A percentile compares a stretch with the other conserved stretches of the same genome.
phyloP scores from a whole-genome alignment of 1,284 basidiomycete species.

The Microbotryum violaceum region DNA sequence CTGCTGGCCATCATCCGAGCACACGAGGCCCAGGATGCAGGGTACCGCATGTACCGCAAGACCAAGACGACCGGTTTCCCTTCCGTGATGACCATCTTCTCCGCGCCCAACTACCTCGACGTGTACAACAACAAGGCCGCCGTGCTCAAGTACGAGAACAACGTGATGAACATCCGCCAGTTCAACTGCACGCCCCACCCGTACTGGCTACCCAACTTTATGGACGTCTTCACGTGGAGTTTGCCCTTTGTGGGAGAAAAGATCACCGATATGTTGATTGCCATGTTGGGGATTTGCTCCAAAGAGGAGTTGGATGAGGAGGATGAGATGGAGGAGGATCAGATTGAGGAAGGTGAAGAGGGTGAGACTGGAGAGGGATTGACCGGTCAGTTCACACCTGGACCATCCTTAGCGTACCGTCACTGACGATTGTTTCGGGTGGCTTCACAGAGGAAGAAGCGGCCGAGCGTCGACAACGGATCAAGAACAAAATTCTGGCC shows the following conservation, averaged over 20 bases:
- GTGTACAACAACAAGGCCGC: constrained; percentile 97
- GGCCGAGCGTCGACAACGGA: constrained; percentile 67
- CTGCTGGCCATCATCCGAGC: constrained; percentile 89
- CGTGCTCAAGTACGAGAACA: constrained; percentile 91
- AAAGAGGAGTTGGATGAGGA: constrained; percentile 91
- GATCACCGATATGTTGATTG: constrained; percentile 94
- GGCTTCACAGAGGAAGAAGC: constrained; percentile 48
- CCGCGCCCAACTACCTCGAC: constrained; percentile 90
- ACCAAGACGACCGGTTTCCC: constrained; percentile 84
- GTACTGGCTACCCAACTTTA: constrained; percentile 96
- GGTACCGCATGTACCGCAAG: constrained; percentile 96
- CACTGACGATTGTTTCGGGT: background rate
- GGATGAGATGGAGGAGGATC: constrained; percentile 52
- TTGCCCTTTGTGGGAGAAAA: constrained; percentile 97
- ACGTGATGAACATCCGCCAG: constrained; percentile 89
- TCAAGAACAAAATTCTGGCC: constrained; percentile 98
- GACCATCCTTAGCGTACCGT: background rate
- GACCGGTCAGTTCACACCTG: constrained; percentile 13
- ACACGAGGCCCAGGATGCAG: constrained; percentile 91
- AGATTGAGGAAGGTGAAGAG: constrained; percentile 12
- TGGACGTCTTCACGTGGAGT: constrained; percentile 99
- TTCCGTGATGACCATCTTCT: constrained; percentile 95
- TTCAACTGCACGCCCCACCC: constrained; percentile 94
- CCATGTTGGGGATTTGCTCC: constrained; percentile 85
- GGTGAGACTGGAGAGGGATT: constrained; percentile 19